phyloP scores from a whole-genome alignment of 2,329 filamentous ascomycete genomes.

The Diaporthe longicolla region DNA sequence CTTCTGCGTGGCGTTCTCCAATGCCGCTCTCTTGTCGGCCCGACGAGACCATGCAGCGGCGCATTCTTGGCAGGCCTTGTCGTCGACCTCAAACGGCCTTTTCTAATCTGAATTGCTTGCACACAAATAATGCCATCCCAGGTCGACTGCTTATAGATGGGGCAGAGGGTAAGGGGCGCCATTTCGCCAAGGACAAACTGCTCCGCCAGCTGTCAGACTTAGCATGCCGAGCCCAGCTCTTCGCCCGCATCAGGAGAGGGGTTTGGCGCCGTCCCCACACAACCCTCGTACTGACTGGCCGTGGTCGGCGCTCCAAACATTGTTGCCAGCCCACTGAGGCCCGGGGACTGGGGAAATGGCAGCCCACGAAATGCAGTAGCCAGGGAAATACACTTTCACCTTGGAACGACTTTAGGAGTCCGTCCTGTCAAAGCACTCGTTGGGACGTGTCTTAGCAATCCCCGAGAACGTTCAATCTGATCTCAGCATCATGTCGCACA shows the following conservation, averaged over 20 bases:
- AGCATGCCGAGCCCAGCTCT: conserved; percentile 2
- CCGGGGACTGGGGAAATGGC: neutral
- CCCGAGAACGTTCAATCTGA: neutral
- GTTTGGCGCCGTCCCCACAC: conserved; percentile 14
- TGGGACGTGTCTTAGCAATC: accelerated
- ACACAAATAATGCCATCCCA: too few relatives aligned
- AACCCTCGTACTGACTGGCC: neutral
- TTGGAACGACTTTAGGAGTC: too few relatives aligned
- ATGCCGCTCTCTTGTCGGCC: conserved; percentile 10
- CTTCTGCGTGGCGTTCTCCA: neutral
- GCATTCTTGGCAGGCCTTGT: neutral
- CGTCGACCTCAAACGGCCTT: too few relatives aligned
- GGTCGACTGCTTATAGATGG: neutral
- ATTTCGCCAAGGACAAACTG: neutral
- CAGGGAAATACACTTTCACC: neutral
- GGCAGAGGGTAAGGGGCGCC: neutral
- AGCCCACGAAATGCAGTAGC: neutral
- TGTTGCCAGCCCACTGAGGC: neutral
- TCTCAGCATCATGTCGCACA: neutral
- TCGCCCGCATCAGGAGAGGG: conserved; percentile 13
- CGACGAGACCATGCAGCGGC: neutral
- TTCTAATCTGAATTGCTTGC: too few relatives aligned
- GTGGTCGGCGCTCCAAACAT: neutral
- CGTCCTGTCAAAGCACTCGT: neutral
- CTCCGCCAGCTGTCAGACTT: neutral